These are phyloP conservation scores for Paramyrothecium roridum DNA, from an alignment of 2,329 filamentous ascomycete species.

Conservation along the genomic window DNA sequence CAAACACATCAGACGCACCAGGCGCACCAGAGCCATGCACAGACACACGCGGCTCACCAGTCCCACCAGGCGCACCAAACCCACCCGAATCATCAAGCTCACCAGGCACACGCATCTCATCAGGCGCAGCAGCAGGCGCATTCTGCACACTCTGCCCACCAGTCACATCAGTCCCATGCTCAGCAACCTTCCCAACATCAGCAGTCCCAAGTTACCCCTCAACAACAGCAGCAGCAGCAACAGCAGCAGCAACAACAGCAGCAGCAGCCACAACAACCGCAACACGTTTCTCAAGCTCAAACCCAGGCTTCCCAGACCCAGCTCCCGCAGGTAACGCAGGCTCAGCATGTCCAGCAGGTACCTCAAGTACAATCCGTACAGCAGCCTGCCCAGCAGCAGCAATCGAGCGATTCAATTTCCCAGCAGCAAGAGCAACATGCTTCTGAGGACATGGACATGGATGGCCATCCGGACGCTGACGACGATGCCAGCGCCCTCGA, in stretches of 20 bases:
- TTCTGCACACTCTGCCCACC: slow-evolving; percentile 23
- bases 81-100: slow-evolving; percentile 35
- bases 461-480: slow-evolving; percentile 45
- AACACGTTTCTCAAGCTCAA: slow-evolving; percentile 14
- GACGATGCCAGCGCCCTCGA: slow-evolving; percentile 41
- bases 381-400: slow-evolving; percentile 30
- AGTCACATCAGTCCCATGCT: slow-evolving; percentile 15
- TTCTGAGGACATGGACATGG: slow-evolving; percentile 51
- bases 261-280: slow-evolving; percentile 19
- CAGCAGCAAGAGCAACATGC: slow-evolving; percentile 35
- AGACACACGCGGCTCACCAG: slow-evolving; percentile 18
- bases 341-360: slow-evolving; percentile 19
- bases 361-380: slow-evolving; percentile 16
- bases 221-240: slow-evolving; percentile 24
- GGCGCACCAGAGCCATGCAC: slow-evolving; percentile 19
- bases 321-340: slow-evolving; percentile 18
- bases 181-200: slow-evolving; percentile 19
- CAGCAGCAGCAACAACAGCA: slow-evolving; percentile 28
- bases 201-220: slow-evolving; percentile 19
- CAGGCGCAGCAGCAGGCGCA: slow-evolving; percentile 28
- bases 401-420: slow-evolving; percentile 10
- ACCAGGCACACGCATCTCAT: slow-evolving; percentile 24
- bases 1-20: slow-evolving; percentile 17
- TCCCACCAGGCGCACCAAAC: slow-evolving; percentile 11
- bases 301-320: slow-evolving; percentile 10